Conservation (phyloP, 75 land plant species). For the Cunninghamia lanceolata region DNA sequence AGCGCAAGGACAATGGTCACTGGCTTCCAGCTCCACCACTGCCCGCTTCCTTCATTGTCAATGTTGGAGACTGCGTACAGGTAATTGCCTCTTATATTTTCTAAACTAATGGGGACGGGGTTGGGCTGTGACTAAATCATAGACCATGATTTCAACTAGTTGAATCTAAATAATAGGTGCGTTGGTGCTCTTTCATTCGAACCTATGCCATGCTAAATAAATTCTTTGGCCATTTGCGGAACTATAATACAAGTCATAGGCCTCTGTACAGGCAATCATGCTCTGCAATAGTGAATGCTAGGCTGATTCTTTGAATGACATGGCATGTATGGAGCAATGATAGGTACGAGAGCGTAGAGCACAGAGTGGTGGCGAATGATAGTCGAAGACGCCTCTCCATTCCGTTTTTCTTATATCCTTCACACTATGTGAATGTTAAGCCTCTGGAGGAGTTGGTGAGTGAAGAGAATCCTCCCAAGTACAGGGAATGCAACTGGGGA, state of each 20-base stretch:
- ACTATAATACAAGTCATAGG: too few relatives aligned
- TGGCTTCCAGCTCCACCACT: slow-evolving; percentile 75
- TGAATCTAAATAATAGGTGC: too few relatives aligned
- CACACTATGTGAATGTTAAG: slow-evolving; percentile 33
- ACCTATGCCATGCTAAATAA: too few relatives aligned
- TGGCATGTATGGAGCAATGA: too few relatives aligned
- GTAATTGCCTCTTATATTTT: slow-evolving; percentile 16
- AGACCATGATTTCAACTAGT: too few relatives aligned
- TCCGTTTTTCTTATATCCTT: slow-evolving; percentile 68
- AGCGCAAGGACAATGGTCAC: slow-evolving; percentile 43
- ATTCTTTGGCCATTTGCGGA: too few relatives aligned
- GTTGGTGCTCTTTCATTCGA: too few relatives aligned
- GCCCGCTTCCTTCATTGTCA: slow-evolving; percentile 62
- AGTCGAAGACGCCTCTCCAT: slow-evolving; percentile 54
- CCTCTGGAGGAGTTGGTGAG: slow-evolving; percentile 19
- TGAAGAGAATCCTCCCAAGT: slow-evolving; percentile 19
- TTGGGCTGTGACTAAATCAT: too few relatives aligned
- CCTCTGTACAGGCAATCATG: too few relatives aligned
- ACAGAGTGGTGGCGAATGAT: slow-evolving; percentile 51
- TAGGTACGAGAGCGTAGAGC: too few relatives aligned
- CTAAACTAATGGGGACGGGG: not conserved
- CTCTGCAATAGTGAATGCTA: slow-evolving; percentile 11
- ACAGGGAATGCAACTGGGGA: too few relatives aligned
- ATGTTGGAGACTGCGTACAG: slow-evolving; percentile 78
- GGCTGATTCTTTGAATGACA: not conserved